Conservation (phyloP, 2,329 filamentous ascomycete species). For the Clonostachys rhizophaga region DNA sequence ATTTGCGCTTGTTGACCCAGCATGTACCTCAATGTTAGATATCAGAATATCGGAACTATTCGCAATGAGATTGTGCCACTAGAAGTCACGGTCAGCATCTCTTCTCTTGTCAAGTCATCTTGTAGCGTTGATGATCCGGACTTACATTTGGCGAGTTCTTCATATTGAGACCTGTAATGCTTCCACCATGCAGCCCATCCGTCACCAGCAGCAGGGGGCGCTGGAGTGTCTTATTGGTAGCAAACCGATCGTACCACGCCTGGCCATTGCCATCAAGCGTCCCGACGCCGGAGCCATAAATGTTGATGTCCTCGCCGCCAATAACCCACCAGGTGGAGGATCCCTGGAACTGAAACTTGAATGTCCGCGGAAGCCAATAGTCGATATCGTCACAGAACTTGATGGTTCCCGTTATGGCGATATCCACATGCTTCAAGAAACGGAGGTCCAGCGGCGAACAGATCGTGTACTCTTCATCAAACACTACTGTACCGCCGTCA, state of each 20-base stretch:
- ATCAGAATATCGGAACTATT: slow-evolving; percentile 63
- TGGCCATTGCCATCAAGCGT: slow-evolving; percentile 58
- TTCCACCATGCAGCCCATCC: slow-evolving; percentile 51
- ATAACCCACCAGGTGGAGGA: slow-evolving; percentile 35
- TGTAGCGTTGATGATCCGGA: not conserved
- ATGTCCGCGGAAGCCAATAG: slow-evolving; percentile 63
- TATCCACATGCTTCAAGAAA: slow-evolving; percentile 58
- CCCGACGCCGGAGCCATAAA: slow-evolving; percentile 52
- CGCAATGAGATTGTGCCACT: slow-evolving; percentile 53
- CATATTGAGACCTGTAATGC: slow-evolving; percentile 55
- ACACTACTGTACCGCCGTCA: slow-evolving; percentile 56
- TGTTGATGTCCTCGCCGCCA: slow-evolving; percentile 41
- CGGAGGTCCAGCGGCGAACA: slow-evolving; percentile 62
- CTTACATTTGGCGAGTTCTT: slow-evolving; percentile 43
- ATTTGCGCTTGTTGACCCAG: slow-evolving; percentile 44
- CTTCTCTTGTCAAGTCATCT: slow-evolving; percentile 9
- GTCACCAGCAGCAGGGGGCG: slow-evolving; percentile 54
- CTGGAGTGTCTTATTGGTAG: slow-evolving; percentile 48
- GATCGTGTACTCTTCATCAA: slow-evolving; percentile 55
- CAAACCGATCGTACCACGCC: slow-evolving; percentile 60
- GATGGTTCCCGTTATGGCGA: slow-evolving; percentile 50
- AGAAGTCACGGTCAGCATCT: too few species aligned
- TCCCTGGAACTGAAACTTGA: slow-evolving; percentile 62
- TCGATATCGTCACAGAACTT: slow-evolving; percentile 62
- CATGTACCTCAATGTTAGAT: slow-evolving; percentile 56